These are phyloP conservation scores for Dactylorhiza incarnata DNA, from an alignment of 106 monocot genomes.

Conservation along the genomic window DNA sequence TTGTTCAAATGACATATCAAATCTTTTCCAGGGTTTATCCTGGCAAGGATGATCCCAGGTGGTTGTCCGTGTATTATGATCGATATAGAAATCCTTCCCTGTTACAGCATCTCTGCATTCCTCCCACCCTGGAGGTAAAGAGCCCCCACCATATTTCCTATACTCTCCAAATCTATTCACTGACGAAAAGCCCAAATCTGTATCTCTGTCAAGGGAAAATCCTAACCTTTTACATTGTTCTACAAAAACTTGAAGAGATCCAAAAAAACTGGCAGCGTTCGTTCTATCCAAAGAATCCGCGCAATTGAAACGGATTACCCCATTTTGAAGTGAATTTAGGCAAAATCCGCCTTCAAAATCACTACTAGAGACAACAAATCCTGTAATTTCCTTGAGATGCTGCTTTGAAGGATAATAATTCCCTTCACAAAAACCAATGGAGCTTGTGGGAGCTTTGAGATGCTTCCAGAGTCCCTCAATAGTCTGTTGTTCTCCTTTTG, in stretches of 20 bases:
- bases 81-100: conserved; percentile 77
- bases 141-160: conserved; percentile 31
- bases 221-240: conserved; percentile 85
- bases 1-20: conserved; percentile 93
- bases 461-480: conserved; percentile 86
- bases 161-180: conserved; percentile 40
- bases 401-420: conserved; percentile 43
- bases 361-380: conserved; percentile 43
- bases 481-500: conserved; percentile 79
- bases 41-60: conserved; percentile 93
- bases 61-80: conserved; percentile 86
- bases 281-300: conserved; percentile 98
- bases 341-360: conserved; percentile 70
- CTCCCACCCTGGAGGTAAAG: conserved; percentile 96
- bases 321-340: conserved; percentile 78
- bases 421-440: conserved; percentile 84
- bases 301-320: conserved; percentile 94
- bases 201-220: conserved; percentile 67
- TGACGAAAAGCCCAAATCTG: conserved; percentile 44
- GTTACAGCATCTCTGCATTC: conserved; percentile 86
- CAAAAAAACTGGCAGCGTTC: conserved; percentile 97
- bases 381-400: conserved; percentile 47
- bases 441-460: conserved; percentile 69
- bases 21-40: conserved; percentile 92
- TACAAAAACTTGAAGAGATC: conserved; percentile 92